Evolutionary conservation across 345 rosid genomes (phyloP).

Genomic region (Arabis alpina): DNA sequence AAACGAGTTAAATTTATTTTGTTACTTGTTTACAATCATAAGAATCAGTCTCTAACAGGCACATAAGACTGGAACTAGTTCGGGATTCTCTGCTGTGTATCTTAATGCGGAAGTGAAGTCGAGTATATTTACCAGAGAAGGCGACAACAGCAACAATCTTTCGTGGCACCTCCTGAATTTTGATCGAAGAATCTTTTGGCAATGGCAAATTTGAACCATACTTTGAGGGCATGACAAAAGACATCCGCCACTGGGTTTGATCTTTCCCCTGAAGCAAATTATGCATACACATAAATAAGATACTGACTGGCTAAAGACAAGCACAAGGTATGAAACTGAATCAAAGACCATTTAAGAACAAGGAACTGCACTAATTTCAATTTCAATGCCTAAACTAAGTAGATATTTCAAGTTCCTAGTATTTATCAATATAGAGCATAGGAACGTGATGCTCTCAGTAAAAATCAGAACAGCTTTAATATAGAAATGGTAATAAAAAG

Average conservation of each 20-base stretch:
- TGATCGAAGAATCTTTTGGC: conserved; percentile 79
- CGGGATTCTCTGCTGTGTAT: neutral
- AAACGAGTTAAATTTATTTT: neutral
- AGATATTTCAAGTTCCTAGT: neutral
- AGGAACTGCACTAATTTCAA: neutral
- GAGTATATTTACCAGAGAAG: conserved; percentile 68
- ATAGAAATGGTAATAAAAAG: neutral
- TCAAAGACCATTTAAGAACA: neutral
- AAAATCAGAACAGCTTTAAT: neutral
- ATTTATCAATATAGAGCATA: conserved; percentile 12
- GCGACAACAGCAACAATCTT: conserved; percentile 75
- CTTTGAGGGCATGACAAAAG: conserved; percentile 89
- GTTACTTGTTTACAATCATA: neutral
- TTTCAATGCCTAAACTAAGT: neutral
- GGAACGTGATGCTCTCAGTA: neutral
- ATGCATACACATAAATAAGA: conserved; percentile 19
- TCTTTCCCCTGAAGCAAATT: conserved; percentile 50
- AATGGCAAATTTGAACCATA: conserved; percentile 76
- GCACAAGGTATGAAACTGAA: neutral
- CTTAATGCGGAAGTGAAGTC: conserved; percentile 12
- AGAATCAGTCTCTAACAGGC: neutral
- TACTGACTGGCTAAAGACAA: neutral
- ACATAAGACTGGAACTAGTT: neutral
- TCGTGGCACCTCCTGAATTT: conserved; percentile 68
- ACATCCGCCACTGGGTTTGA: conserved; percentile 84